Evolutionary conservation across 805 yeast species (phyloP).

Genomic region (Lipomyces spencermartinsiae): DNA sequence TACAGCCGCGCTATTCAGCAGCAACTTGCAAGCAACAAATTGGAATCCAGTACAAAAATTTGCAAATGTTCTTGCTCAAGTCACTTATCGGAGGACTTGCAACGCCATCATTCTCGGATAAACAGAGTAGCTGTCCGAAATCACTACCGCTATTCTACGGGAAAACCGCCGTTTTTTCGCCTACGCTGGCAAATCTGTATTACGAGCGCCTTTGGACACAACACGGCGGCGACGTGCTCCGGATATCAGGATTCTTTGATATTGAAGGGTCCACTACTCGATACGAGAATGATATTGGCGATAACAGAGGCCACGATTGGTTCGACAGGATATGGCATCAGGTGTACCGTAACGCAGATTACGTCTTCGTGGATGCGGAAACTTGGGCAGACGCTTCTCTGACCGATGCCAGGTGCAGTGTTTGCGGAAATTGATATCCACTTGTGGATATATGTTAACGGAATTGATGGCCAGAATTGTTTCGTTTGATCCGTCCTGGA

Average conservation of each 20-base stretch:
- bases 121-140: background rate
- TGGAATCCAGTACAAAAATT: background rate
- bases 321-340: background rate
- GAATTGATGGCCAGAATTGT: constrained; percentile 11
- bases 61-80: background rate
- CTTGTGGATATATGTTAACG: background rate
- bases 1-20: no score
- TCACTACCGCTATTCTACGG: constrained; percentile 4
- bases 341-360: background rate
- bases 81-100: background rate
- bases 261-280: background rate
- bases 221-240: constrained; percentile 13
- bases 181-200: constrained; percentile 10
- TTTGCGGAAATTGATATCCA: background rate
- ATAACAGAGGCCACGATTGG: constrained; percentile 3
- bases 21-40: background rate
- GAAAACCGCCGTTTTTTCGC: constrained; percentile 9
- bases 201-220: constrained; percentile 23
- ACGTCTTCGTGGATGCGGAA: constrained; percentile 13
- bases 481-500: constrained; percentile 15
- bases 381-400: background rate
- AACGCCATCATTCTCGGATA: background rate
- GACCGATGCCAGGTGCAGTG: constrained; percentile 9
- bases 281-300: background rate
- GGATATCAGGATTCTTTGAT: background rate